phyloP scores from a whole-genome alignment of 2,329 filamentous ascomycete genomes.

The Pseudocercospora macadamiae region DNA sequence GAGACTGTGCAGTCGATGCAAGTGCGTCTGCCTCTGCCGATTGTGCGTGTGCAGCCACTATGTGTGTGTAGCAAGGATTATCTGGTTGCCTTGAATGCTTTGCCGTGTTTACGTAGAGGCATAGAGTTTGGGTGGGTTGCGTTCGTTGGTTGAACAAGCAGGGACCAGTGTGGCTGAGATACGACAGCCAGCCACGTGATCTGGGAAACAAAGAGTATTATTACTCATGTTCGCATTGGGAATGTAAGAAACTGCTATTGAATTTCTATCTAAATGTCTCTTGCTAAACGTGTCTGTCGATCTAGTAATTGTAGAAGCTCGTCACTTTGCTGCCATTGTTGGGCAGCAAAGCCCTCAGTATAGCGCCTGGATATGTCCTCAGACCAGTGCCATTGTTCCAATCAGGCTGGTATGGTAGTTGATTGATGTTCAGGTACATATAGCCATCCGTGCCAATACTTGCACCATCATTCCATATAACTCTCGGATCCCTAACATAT shows the following conservation, averaged over 20 bases:
- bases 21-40: conserved; percentile 2
- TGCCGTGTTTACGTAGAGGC: no score
- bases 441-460: conserved; percentile 49
- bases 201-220: no score
- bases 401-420: conserved; percentile 51
- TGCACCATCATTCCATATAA: conserved; percentile 50
- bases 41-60: background rate
- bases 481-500: conserved; percentile 48
- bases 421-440: conserved; percentile 55
- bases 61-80: background rate
- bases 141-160: conserved; percentile 8
- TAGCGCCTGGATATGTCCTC: conserved; percentile 48
- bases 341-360: conserved; percentile 48
- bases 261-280: background rate
- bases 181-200: no score
- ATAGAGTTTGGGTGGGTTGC: background rate
- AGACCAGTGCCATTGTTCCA: conserved; percentile 53
- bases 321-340: conserved; percentile 46
- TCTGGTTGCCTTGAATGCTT: background rate
- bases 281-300: background rate
- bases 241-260: background rate
- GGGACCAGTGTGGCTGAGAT: no score
- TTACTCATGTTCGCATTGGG: no score
- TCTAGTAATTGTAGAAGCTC: conserved; percentile 26
- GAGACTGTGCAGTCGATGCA: background rate